A percentile compares a stretch with the other conserved stretches of the same genome.
These are phyloP conservation scores for Psidium guajava DNA, from an alignment of 345 rosid genomes.

Conservation along the genomic window DNA sequence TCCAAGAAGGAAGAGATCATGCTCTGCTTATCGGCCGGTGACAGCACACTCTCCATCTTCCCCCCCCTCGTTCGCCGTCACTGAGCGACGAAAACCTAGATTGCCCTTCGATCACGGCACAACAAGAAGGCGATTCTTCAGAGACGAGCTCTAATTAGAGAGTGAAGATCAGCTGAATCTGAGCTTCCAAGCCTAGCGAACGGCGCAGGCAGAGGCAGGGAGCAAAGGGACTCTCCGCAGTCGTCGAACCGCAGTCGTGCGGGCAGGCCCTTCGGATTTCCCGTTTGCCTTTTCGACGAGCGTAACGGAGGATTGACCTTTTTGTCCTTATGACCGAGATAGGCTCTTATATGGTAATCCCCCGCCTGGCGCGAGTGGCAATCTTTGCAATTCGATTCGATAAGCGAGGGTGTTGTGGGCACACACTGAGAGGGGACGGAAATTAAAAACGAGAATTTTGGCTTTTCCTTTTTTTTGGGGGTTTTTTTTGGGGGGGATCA, in stretches of 20 bases:
- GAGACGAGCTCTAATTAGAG: background rate
- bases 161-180: background rate
- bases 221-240: background rate
- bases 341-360: background rate
- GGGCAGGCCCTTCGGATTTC: background rate
- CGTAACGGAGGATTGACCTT: background rate
- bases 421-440: background rate
- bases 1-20: constrained; percentile 93
- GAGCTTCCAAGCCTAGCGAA: background rate
- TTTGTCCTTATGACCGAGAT: background rate
- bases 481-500: background rate
- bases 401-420: background rate
- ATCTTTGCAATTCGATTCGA: background rate
- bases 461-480: too few species aligned
- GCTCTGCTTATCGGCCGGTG: constrained; percentile 51
- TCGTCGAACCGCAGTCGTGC: background rate
- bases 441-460: background rate
- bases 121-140: background rate
- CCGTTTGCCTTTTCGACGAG: background rate
- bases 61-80: background rate
- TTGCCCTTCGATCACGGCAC: background rate
- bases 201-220: background rate
- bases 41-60: constrained; percentile 31
- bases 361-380: background rate
- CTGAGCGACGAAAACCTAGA: constrained; percentile 1